phyloP scores from a whole-genome alignment of 306 rosid species.

The Lathyrus oleraceus region DNA sequence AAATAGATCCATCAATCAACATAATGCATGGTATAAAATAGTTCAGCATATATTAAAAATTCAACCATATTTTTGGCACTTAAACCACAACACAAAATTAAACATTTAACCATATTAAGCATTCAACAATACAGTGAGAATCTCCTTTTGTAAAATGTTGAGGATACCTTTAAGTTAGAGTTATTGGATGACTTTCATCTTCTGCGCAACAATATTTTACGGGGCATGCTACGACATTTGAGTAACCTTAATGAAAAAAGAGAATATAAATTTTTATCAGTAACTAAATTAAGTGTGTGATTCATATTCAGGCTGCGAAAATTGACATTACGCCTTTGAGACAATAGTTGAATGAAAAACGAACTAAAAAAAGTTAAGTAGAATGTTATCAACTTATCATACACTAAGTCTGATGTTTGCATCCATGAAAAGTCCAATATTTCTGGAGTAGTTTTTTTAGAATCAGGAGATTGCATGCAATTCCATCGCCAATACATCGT shows the following conservation, averaged over 20 bases:
- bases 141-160: conserved; percentile 58
- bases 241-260: too few species aligned
- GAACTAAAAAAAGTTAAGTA: conserved; percentile 19
- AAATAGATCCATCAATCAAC: too few species aligned
- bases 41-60: too few species aligned
- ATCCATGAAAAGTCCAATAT: conserved; percentile 81
- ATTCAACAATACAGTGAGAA: conserved; percentile 31
- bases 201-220: conserved; percentile 69
- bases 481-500: conserved; percentile 87
- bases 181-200: conserved; percentile 49
- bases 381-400: conserved; percentile 41
- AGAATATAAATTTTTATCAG: too few species aligned
- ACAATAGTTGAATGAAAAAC: not conserved
- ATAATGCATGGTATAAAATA: too few species aligned
- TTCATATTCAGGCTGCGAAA: too few species aligned
- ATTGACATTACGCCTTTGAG: too few species aligned
- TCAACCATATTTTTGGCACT: too few species aligned
- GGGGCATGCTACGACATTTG: too few species aligned
- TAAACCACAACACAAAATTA: too few species aligned
- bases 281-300: too few species aligned
- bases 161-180: conserved; percentile 33
- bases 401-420: conserved; percentile 83
- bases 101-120: too few species aligned
- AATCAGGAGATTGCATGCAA: conserved; percentile 56
- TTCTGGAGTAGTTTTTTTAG: conserved; percentile 60